Evolutionary conservation across 371 early-diverging fungal genomes (phyloP).

Genomic region (Polyrhizophydium stewartii): DNA sequence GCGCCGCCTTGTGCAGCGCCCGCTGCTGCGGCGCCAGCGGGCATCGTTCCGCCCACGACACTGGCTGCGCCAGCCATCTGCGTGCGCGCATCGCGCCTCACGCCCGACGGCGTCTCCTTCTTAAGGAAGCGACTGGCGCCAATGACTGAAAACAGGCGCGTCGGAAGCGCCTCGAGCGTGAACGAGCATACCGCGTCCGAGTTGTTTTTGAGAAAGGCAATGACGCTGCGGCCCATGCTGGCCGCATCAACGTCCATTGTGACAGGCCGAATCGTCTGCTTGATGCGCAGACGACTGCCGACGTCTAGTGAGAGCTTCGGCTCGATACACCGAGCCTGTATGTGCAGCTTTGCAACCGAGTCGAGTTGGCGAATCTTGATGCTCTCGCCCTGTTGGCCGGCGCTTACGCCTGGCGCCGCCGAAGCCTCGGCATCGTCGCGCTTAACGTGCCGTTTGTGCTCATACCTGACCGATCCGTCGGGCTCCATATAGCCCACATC

Average conservation of each 20-base stretch:
- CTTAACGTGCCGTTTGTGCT: too few relatives aligned
- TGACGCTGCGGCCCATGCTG: constrained; percentile 3
- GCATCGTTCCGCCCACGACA: not conserved
- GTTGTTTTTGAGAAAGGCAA: constrained; percentile 22
- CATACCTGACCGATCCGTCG: constrained; percentile 22
- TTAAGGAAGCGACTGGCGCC: constrained; percentile 3
- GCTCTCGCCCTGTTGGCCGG: not conserved
- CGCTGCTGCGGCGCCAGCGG: too few relatives aligned
- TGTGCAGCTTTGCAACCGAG: constrained; percentile 24
- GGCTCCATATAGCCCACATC: constrained; percentile 37
- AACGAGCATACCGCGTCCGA: constrained; percentile 30
- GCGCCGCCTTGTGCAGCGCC: too few relatives aligned
- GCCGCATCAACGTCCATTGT: not conserved
- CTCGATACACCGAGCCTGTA: constrained; percentile 32
- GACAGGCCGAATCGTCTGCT: constrained; percentile 5
- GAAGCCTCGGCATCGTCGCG: too few relatives aligned
- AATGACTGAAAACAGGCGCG: constrained; percentile 6
- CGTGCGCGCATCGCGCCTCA: not conserved
- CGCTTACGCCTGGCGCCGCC: not conserved
- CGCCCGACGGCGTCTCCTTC: not conserved
- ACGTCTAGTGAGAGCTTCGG: constrained; percentile 26
- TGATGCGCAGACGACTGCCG: constrained; percentile 19
- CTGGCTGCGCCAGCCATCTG: too few relatives aligned
- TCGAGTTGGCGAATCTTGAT: constrained; percentile 3
- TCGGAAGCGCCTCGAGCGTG: constrained; percentile 10